phyloP scores from a whole-genome alignment of 164 flowering plant genomes.

The Berberis thunbergii region DNA sequence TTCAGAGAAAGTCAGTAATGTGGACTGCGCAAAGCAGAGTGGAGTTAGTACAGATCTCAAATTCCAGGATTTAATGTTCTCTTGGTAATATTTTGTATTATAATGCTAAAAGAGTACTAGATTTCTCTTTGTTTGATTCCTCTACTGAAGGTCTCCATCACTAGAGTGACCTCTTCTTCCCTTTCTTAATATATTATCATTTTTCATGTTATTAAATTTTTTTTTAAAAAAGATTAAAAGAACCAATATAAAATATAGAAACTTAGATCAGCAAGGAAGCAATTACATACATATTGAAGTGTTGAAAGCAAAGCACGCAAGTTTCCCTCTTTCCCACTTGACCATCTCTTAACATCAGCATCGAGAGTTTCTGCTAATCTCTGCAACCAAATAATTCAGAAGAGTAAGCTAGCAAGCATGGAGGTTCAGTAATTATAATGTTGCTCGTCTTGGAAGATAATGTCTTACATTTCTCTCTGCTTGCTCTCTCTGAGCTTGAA shows the following conservation, averaged over 20 bases:
- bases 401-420: neutral
- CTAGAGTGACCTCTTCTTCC: too few relatives aligned
- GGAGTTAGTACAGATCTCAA: too few relatives aligned
- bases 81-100: too few relatives aligned
- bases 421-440: neutral
- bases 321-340: constrained; percentile 82
- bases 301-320: constrained; percentile 90
- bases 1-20: too few relatives aligned
- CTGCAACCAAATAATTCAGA: constrained; percentile 34
- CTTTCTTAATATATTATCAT: too few relatives aligned
- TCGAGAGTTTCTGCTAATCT: constrained; percentile 78
- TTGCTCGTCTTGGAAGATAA: constrained; percentile 1
- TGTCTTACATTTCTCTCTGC: constrained; percentile 71
- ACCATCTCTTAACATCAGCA: constrained; percentile 88
- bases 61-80: too few relatives aligned
- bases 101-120: too few relatives aligned
- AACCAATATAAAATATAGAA: neutral
- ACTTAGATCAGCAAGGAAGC: too few relatives aligned
- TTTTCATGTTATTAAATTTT: too few relatives aligned
- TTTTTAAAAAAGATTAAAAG: neutral
- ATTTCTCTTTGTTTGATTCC: too few relatives aligned
- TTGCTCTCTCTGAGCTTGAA: constrained; percentile 75
- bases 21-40: too few relatives aligned
- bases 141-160: too few relatives aligned
- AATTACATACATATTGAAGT: constrained; percentile 72